Percentiles rank a stretch among this genome's conserved stretches.
Evolutionary conservation across 164 flowering plant species (phyloP).

Genomic region (Magnolia sinica): DNA sequence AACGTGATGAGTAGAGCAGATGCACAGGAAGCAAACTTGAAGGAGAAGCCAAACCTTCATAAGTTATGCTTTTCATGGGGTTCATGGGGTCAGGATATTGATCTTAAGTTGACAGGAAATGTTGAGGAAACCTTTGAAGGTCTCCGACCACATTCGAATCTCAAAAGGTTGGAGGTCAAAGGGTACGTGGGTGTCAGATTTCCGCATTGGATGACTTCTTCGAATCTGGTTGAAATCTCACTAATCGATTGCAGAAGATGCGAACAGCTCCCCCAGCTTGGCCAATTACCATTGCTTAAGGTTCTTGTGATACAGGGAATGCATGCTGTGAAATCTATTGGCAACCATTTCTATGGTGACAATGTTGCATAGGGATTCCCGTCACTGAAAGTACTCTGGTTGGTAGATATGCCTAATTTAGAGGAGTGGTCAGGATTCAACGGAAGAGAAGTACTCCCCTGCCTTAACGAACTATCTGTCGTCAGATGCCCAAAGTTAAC

Average conservation of each 20-base stretch:
- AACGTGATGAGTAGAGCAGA: not conserved
- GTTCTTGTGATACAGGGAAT: no score
- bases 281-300: not conserved
- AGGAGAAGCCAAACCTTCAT: not conserved
- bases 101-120: not conserved
- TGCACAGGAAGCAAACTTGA: not conserved
- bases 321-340: no score
- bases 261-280: not conserved
- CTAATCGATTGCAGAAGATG: not conserved
- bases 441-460: not conserved
- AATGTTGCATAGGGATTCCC: not conserved
- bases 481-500: slow-evolving; percentile 13
- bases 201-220: not conserved
- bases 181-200: not conserved
- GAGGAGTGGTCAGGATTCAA: slow-evolving; percentile 11
- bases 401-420: slow-evolving; percentile 10
- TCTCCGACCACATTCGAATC: not conserved
- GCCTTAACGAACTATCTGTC: slow-evolving; percentile 5
- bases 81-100: no score
- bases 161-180: not conserved
- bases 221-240: not conserved
- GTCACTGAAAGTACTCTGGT: slow-evolving; percentile 5
- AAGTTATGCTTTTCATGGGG: not conserved
- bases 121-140: not conserved
- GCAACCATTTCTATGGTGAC: not conserved